A percentile compares a stretch with the other conserved stretches of the same genome.
Evolutionary conservation across 257 asterid species (phyloP).

Genomic region (Eucommia ulmoides): DNA sequence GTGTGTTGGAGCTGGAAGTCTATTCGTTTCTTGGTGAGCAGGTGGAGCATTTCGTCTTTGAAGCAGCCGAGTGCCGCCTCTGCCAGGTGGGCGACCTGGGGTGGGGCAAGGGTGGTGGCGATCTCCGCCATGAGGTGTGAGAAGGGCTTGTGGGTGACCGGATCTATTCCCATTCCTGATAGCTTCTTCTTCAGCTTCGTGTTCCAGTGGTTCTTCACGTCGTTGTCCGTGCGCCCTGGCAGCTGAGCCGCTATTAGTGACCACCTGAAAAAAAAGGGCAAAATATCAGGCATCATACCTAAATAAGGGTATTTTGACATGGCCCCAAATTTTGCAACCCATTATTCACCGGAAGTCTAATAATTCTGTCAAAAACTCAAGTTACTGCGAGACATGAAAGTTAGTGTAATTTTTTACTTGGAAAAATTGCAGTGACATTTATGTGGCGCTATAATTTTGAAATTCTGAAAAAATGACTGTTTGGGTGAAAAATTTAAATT

Average conservation of each 20-base stretch:
- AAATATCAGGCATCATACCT: no score
- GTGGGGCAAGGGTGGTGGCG: slow-evolving; percentile 74
- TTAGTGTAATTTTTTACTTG: no score
- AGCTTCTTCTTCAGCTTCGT: slow-evolving; percentile 89
- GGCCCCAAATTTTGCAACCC: no score
- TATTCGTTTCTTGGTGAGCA: slow-evolving; percentile 69
- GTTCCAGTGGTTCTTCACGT: slow-evolving; percentile 93
- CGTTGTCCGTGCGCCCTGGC: slow-evolving; percentile 91
- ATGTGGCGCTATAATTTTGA: no score
- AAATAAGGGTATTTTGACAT: no score
- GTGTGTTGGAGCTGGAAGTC: slow-evolving; percentile 61
- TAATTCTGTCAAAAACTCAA: no score
- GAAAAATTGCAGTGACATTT: no score
- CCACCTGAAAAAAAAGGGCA: no score
- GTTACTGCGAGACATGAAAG: no score
- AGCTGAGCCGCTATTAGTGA: slow-evolving; percentile 85
- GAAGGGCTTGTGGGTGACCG: slow-evolving; percentile 91
- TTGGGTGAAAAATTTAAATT: no score
- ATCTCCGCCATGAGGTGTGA: slow-evolving; percentile 85
- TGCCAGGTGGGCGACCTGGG: slow-evolving; percentile 80
- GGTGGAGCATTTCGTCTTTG: slow-evolving; percentile 96
- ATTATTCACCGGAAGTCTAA: no score
- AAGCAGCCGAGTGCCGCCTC: slow-evolving; percentile 94
- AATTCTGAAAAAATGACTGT: no score
- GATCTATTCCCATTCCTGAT: slow-evolving; percentile 95